Evolutionary conservation across 2,329 filamentous ascomycete genomes (phyloP), one percentile per base, ranked within the genome.

Genomic region (Botryosphaeria agaves): DNA sequence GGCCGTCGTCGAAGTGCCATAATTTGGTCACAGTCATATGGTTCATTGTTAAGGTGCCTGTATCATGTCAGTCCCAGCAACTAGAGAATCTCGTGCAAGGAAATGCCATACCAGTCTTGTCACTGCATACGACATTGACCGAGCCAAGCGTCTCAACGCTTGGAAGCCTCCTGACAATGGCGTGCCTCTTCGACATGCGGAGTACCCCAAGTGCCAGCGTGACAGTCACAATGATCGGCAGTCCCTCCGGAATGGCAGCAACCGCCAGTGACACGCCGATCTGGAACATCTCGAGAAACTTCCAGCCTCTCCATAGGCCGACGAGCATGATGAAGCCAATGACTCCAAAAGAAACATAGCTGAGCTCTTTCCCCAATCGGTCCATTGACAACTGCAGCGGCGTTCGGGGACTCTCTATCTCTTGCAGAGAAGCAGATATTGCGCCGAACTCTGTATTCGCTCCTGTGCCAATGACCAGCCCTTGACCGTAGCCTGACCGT

Each of bases 61-160:
- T 9, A 28, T 5, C 27, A 8, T 5, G 21, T 23, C 21, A 3
- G 4, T 7, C 7, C 9, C 4, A 23, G 7, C 3, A 7, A 7
- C 4, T 23, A 39, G 18, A 18, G 14, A 14, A 30, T 15, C n/a
- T 12, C 5, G 5, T 24, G 28, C 17, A 20, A 28, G 18, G 26
- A 11, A 26, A 11, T 25, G 26, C 9, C 8, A 28, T 56, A 72
- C 72, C 83, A 26, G 89, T 98, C 59, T 98, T 98, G 62, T 98
- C 89, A 41, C 84, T 94, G 59, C 91, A 98, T 5, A 98, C 83
- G n/a, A 98, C 85, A 45, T 95, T 98, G 35, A 98, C 89, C n/a
- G 85, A 94, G 6, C 91, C 91, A 4, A 98, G 60, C 1, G 89
- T 98, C 52, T 98, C 89, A 6, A 98, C 91, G 53, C 89, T 95